Base-by-base conservation (phyloP, 306 rosid genomes). In the Senna siamea region DNA sequence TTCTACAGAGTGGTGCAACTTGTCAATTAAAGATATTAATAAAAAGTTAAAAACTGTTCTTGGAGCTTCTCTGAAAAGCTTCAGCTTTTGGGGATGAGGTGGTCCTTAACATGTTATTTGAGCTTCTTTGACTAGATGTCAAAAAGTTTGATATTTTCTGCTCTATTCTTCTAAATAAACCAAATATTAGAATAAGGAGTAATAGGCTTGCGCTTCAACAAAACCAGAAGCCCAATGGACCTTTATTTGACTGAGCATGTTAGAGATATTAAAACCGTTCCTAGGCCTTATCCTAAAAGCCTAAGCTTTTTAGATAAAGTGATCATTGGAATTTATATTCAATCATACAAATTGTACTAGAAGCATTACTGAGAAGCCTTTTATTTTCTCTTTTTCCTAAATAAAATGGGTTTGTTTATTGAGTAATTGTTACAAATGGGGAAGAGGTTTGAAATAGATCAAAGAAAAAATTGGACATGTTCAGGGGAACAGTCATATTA, bases 341-440 rank as follows among this genome's bases (percentile, higher is more conserved):
- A 61, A 44, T 63, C 22, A 9, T 17, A 8, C 12, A 74, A 5
- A 17, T 8, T 55, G 38, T 4, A 13, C 18, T 9, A 37, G 44
- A 3, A n/a, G n/a, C n/a, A n/a, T n/a, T n/a, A n/a, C n/a, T n/a
- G n/a, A n/a, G n/a, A n/a, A 61, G 53, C 34, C 20, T 32, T 19
- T 15, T 44, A 55, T 32, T 44, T 66, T 54, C 5, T 34, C 44
- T 59, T 66, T 76, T 66, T n/a, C 14, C 58, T 30, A 46, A 58
- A 37, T 60, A 22, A 76, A 57, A 59, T 26, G 35, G 35, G 48
- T 41, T 23, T 7, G 4, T 18, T 64, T 5, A 22, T 19, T 5
- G 41, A 56, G 18, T 28, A 75, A 75, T 52, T 6, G 17, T 46
- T 17, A 67, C 18, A 19, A 7, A 43, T 55, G 44, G n/a, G 53